Evolutionary conservation across 257 asterid genomes (phyloP).

Genomic region (Solanum bukasovii): DNA sequence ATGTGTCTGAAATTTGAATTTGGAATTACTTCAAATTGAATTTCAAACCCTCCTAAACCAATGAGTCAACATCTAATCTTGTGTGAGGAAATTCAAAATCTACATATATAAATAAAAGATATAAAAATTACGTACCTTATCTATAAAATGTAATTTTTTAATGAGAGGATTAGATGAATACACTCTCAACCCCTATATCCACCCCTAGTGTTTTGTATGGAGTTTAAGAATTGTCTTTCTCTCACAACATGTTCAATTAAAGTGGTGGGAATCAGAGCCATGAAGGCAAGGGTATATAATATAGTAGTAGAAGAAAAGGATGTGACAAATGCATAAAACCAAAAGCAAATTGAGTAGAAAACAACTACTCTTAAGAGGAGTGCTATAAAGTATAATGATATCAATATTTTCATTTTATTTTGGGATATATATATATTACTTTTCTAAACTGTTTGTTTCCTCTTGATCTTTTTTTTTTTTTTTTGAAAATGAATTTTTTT

Average conservation of each 20-base stretch:
- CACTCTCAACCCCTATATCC: neutral
- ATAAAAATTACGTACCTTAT: neutral
- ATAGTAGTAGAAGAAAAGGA: neutral
- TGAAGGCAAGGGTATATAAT: neutral
- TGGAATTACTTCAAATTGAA: neutral
- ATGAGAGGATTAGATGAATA: neutral
- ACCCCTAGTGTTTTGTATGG: neutral
- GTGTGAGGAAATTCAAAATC: neutral
- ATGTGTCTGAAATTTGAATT: neutral
- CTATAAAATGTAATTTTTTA: neutral
- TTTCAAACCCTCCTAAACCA: neutral
- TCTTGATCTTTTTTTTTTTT: neutral
- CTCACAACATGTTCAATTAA: neutral
- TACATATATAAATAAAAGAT: neutral
- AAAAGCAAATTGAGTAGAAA: neutral
- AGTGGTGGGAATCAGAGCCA: neutral
- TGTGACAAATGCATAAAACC: neutral
- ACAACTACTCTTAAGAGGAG: neutral
- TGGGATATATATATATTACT: neutral
- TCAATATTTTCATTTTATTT: neutral
- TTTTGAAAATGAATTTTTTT: neutral
- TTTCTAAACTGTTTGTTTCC: neutral
- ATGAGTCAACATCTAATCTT: neutral
- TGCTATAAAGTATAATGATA: neutral
- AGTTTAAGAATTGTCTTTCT: neutral